Percentiles rank a stretch among this genome's conserved stretches.
phyloP scores from a whole-genome alignment of 257 asterid genomes.

The Jaltomata sinuosa region DNA sequence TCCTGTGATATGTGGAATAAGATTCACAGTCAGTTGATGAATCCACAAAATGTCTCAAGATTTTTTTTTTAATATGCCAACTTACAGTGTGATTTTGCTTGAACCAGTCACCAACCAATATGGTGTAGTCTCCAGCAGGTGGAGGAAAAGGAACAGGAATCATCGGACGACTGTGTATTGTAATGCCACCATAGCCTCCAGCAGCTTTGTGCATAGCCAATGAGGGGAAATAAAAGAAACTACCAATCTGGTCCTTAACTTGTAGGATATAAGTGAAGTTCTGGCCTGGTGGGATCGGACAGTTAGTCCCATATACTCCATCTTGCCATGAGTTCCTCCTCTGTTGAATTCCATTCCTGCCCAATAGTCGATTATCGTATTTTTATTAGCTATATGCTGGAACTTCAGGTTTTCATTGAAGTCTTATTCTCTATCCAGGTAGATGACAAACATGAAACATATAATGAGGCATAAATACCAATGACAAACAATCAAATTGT shows the following conservation, averaged over 20 bases:
- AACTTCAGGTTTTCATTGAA: background rate
- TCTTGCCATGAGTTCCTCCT: conserved; percentile 46
- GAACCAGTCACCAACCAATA: conserved; percentile 43
- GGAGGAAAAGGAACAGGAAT: conserved; percentile 42
- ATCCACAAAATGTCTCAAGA: background rate
- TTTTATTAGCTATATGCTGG: background rate
- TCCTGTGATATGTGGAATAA: conserved; percentile 8
- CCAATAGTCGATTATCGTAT: background rate
- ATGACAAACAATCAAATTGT: background rate
- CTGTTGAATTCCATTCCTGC: conserved; percentile 38
- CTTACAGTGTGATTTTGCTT: conserved; percentile 33
- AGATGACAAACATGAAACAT: background rate
- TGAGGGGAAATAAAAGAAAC: conserved; percentile 41
- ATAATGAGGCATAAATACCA: background rate
- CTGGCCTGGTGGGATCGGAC: conserved; percentile 41
- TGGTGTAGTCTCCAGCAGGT: conserved; percentile 32
- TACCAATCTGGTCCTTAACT: conserved; percentile 46
- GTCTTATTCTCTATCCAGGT: background rate
- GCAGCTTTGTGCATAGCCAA: conserved; percentile 43
- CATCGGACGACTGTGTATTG: conserved; percentile 24
- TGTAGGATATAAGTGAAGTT: conserved; percentile 36
- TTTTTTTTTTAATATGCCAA: background rate
- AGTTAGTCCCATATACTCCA: conserved; percentile 41
- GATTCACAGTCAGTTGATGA: background rate
- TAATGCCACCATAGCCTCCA: conserved; percentile 41